These are phyloP conservation scores for Dimargaris cristalligena DNA, from an alignment of 192 early-diverging fungal genomes.

Conservation along the genomic window DNA sequence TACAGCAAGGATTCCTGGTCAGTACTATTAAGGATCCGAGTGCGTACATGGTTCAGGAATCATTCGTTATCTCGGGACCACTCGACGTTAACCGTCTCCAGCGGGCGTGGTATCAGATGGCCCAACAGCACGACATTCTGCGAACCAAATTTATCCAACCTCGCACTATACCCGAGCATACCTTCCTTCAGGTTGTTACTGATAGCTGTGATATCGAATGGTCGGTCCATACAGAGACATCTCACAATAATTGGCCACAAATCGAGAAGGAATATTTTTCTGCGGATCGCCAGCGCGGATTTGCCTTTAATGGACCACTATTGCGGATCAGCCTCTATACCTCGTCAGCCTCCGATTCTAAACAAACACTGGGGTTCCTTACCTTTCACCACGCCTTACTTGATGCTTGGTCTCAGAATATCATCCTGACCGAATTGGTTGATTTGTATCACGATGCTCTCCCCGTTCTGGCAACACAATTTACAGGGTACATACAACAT, in stretches of 20 bases:
- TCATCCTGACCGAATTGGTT: neutral
- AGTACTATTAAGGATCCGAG: neutral
- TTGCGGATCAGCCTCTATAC: neutral
- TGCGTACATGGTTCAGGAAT: neutral
- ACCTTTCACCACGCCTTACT: conserved; percentile 9
- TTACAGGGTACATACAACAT: too few relatives aligned
- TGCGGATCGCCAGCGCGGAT: neutral
- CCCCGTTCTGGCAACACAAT: too few relatives aligned
- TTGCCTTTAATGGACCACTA: neutral
- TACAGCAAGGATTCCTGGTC: neutral
- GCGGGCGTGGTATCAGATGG: neutral
- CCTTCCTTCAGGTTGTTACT: neutral
- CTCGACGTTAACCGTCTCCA: neutral
- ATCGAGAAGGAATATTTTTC: neutral
- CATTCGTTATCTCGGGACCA: neutral
- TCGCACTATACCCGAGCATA: neutral
- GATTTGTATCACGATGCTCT: too few relatives aligned
- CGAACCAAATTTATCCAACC: neutral
- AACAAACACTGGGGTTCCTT: too few relatives aligned
- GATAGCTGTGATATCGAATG: neutral
- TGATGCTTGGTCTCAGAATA: conserved; percentile 7
- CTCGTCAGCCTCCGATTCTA: too few relatives aligned
- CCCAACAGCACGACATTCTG: neutral
- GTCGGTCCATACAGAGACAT: neutral
- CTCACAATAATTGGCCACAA: too few relatives aligned